Evolutionary conservation across 1,284 basidiomycete genomes (phyloP).

Genomic region (Kwoniella shivajii): DNA sequence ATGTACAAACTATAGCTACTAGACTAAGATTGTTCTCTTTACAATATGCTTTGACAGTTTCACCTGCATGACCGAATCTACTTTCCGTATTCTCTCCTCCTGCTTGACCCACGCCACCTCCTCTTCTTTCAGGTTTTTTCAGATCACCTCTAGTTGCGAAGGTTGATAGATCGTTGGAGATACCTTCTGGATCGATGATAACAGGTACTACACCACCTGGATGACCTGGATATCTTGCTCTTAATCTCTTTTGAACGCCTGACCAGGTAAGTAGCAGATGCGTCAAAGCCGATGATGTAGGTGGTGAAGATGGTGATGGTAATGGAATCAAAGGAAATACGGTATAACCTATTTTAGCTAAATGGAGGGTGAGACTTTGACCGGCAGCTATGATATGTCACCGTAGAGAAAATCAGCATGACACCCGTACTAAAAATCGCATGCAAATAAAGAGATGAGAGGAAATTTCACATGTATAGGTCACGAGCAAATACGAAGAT

Average conservation of each 20-base stretch:
- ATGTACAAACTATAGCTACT: slow-evolving; percentile 39
- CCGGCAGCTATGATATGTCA: slow-evolving; percentile 30
- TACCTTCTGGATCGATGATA: slow-evolving; percentile 39
- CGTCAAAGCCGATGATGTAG: slow-evolving; percentile 36
- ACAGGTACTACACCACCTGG: slow-evolving; percentile 45
- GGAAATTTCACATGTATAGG: neutral
- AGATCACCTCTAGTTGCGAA: neutral
- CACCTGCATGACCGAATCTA: slow-evolving; percentile 42
- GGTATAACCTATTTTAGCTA: slow-evolving; percentile 49
- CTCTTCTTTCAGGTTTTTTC: neutral
- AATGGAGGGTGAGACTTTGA: slow-evolving; percentile 42
- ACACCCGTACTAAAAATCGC: neutral
- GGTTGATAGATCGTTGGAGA: neutral
- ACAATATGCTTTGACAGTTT: slow-evolving; percentile 48
- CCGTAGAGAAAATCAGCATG: neutral
- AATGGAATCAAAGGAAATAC: slow-evolving; percentile 47
- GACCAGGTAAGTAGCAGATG: slow-evolving; percentile 45
- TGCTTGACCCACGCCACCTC: slow-evolving; percentile 3
- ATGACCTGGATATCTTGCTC: slow-evolving; percentile 34
- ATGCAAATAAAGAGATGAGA: neutral
- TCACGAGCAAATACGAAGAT: neutral
- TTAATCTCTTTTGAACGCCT: slow-evolving; percentile 40
- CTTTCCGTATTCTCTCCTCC: slow-evolving; percentile 16
- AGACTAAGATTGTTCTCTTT: slow-evolving; percentile 38
- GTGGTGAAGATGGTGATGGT: slow-evolving; percentile 25